Evolutionary conservation across 257 asterid species (phyloP).

Genomic region (Nicotiana attenuata): DNA sequence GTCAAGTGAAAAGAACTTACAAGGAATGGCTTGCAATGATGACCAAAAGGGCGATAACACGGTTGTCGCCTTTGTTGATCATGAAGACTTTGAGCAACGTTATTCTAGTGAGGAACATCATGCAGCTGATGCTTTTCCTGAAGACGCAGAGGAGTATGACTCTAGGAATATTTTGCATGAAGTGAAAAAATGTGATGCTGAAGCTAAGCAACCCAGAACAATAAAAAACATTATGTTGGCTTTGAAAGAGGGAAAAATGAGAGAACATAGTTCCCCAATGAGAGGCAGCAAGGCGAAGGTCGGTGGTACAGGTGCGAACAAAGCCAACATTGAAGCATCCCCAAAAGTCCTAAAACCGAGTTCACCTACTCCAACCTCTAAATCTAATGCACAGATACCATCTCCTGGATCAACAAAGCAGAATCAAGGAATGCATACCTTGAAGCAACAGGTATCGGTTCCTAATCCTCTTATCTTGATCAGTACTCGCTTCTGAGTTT

Average conservation of each 20-base stretch:
- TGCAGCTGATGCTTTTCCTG: constrained; percentile 22
- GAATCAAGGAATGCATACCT: constrained; percentile 37
- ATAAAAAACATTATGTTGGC: constrained; percentile 74
- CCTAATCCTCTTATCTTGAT: not conserved
- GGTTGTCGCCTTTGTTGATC: constrained; percentile 38
- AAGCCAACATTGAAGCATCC: constrained; percentile 45
- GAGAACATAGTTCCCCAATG: constrained; percentile 85
- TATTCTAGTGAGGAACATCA: constrained; percentile 27
- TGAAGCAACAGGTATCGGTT: constrained; percentile 69
- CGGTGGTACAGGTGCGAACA: constrained; percentile 33
- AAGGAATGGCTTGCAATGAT: constrained; percentile 17
- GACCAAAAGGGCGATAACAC: constrained; percentile 39
- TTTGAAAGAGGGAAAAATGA: constrained; percentile 70
- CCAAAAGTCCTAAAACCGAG: constrained; percentile 45
- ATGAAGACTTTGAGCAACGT: constrained; percentile 28
- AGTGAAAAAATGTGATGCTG: constrained; percentile 31
- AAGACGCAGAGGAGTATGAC: constrained; percentile 27
- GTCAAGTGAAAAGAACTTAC: constrained; percentile 48
- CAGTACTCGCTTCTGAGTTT: not conserved
- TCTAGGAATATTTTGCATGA: constrained; percentile 28
- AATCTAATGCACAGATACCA: constrained; percentile 44
- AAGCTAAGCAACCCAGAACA: constrained; percentile 60
- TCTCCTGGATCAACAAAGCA: constrained; percentile 33
- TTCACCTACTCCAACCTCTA: constrained; percentile 26
- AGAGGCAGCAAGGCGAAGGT: constrained; percentile 46